These are phyloP conservation scores for Saposhnikovia divaricata DNA, from an alignment of 129 eudicot species.

Conservation along the genomic window DNA sequence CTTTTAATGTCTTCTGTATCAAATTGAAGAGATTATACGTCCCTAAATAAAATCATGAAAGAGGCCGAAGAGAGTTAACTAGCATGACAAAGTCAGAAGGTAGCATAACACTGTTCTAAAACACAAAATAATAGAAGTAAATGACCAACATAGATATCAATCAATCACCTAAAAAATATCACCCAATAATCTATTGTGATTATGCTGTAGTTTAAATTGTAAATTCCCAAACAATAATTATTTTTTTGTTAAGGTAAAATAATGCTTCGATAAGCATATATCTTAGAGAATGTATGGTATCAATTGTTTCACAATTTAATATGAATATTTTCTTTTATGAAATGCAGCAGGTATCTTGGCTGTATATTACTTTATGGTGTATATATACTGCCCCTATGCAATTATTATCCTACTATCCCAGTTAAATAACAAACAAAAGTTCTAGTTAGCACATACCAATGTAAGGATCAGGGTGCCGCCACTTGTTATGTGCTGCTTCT, in stretches of 20 bases:
- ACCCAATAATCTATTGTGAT: background rate
- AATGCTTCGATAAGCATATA: background rate
- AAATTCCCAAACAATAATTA: background rate
- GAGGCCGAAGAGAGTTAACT: background rate
- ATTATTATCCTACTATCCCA: background rate
- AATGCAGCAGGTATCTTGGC: background rate
- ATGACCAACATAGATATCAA: background rate
- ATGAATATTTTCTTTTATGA: background rate
- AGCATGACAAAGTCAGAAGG: background rate
- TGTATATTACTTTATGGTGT: background rate
- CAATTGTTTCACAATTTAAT: background rate
- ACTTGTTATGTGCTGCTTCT: constrained; percentile 69
- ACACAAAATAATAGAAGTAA: background rate
- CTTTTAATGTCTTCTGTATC: background rate
- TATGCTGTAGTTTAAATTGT: background rate
- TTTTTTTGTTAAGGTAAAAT: too few species aligned
- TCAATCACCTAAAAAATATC: background rate
- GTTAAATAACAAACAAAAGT: background rate
- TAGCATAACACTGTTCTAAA: background rate
- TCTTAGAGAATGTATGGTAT: background rate
- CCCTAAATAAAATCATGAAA: background rate
- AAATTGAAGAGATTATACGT: background rate
- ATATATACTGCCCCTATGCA: background rate
- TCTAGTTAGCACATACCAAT: constrained; percentile 42
- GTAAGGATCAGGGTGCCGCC: constrained; percentile 98